Percentiles rank a stretch among this genome's conserved stretches.
These are phyloP conservation scores for Zygotorulaspora danielsina DNA, from an alignment of 805 yeast genomes.

Conservation along the genomic window DNA sequence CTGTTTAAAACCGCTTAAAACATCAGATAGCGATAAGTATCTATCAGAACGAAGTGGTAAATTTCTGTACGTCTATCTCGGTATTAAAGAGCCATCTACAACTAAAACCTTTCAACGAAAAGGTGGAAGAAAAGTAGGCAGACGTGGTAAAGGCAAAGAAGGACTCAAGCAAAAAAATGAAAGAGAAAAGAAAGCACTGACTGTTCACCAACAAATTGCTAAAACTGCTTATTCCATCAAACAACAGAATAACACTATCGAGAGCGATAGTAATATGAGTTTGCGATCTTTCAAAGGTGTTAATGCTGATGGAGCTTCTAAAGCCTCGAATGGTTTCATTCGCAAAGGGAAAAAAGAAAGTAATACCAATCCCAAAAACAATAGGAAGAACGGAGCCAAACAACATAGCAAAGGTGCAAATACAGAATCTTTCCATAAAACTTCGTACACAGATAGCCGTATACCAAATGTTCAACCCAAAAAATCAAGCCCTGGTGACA, in stretches of 20 bases:
- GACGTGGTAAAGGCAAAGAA: constrained; percentile 27
- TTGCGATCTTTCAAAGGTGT: constrained; percentile 38
- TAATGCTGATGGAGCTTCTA: constrained; percentile 21
- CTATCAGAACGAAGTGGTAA: constrained; percentile 45
- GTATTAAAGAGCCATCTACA: constrained; percentile 40
- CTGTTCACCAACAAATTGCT: constrained; percentile 28
- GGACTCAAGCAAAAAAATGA: constrained; percentile 10
- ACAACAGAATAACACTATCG: constrained; percentile 39
- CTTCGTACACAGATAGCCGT: too few relatives aligned
- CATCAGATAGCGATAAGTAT: constrained; percentile 22
- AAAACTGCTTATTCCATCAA: constrained; percentile 26
- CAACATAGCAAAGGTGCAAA: too few relatives aligned
- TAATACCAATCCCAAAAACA: neutral
- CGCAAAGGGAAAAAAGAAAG: neutral
- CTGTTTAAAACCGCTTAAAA: constrained; percentile 37
- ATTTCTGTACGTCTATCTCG: constrained; percentile 46
- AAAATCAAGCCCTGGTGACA: too few relatives aligned
- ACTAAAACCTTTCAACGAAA: constrained; percentile 20
- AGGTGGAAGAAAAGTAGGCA: constrained; percentile 37
- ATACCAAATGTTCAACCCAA: too few relatives aligned
- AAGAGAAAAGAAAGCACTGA: constrained; percentile 22
- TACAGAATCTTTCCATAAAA: too few relatives aligned
- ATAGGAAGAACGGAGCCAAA: too few relatives aligned
- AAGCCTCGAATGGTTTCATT: neutral
- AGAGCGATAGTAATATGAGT: constrained; percentile 39